Base-by-base conservation (phyloP, 2,329 filamentous ascomycete genomes). In the Juglanconis sp. region DNA sequence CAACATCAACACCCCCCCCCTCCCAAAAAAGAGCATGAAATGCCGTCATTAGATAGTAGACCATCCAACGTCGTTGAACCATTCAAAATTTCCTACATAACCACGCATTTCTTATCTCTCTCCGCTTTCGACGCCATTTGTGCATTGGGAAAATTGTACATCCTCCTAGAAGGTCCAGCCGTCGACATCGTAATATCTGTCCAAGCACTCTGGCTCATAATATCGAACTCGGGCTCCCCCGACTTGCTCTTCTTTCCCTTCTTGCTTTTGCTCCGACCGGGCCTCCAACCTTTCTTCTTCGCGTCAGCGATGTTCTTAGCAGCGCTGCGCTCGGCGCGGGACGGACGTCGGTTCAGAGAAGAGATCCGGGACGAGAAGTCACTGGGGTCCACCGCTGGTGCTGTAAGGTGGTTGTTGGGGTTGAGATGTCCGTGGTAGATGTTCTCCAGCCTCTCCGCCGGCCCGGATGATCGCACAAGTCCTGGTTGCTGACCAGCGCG, bases 291-390 rank as follows among this genome's bases (percentile, higher is more conserved):
- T 36, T 77, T 78, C 66, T 77, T 79, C 72, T 81, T 84, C 1
- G 85, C 85, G 63, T 87, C 84, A 17, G 81, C 77, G 34, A 87
- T 83, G 65, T 87, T 88, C 72, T 83, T 86, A 9, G 83, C 79
- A 5, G 85, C 85, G 59, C 84, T 85, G 34, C 83, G 76, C 68
- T 84, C 82, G 1, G 84, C 84, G 46, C 85, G 79, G 66, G 83
- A 86, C 42, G 76, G 76, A 32, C 76, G 77, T 38, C 82, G 74
- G 58, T 70, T 77, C 5, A 85, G 70, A 47, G 76, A 77, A 0
- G 76, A 70, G 48, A 74, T 74, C 38, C 61, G 76, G 65, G 59
- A 75, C 72, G 55, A 57, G 8, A 51, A 44, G 47, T 57, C 55
- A 54, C 77, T 73, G 40, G 75, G 64, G 68, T 70, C 56, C 49